Evolutionary conservation across 2,329 filamentous ascomycete species (phyloP).

Genomic region (Exophiala sp.): DNA sequence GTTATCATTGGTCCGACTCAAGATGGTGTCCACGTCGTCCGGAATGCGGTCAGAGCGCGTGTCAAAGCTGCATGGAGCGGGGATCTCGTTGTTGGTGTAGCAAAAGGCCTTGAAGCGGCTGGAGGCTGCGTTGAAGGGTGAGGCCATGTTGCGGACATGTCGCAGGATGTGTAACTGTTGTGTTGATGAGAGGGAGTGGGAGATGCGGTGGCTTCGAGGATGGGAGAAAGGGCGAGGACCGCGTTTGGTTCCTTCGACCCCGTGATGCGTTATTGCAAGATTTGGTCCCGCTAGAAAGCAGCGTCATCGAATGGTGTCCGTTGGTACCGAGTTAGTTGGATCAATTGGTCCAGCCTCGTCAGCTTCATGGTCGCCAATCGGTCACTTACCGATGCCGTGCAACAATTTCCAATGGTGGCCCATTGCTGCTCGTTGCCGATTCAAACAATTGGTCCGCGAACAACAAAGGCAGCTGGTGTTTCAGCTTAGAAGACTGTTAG

Average conservation of each 20-base stretch:
- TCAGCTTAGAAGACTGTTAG: neutral
- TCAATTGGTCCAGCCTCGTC: conserved; percentile 24
- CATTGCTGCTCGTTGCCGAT: conserved; percentile 1
- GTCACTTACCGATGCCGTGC: conserved; percentile 10
- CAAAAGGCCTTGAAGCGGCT: conserved; percentile 24
- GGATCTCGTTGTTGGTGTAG: conserved; percentile 22
- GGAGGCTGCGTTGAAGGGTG: conserved; percentile 21
- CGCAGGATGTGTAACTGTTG: conserved; percentile 20
- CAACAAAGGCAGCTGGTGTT: neutral
- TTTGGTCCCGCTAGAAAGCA: neutral
- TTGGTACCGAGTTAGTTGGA: no score
- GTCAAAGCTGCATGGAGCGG: conserved; percentile 17
- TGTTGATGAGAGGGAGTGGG: neutral
- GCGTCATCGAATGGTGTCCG: no score
- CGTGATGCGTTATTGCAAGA: neutral
- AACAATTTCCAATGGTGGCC: neutral
- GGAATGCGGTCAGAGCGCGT: conserved; percentile 25
- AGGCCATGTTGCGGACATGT: conserved; percentile 17
- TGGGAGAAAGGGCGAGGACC: neutral
- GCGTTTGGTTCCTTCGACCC: conserved; percentile 2
- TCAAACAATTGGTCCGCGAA: neutral
- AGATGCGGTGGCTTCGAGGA: neutral
- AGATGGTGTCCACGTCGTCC: conserved; percentile 22
- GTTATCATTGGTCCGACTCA: conserved; percentile 18
- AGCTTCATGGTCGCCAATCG: conserved; percentile 2